Conservation (phyloP, 225 moss, liverwort and hornwort genomes). For the Thuidium tamariscinum region DNA sequence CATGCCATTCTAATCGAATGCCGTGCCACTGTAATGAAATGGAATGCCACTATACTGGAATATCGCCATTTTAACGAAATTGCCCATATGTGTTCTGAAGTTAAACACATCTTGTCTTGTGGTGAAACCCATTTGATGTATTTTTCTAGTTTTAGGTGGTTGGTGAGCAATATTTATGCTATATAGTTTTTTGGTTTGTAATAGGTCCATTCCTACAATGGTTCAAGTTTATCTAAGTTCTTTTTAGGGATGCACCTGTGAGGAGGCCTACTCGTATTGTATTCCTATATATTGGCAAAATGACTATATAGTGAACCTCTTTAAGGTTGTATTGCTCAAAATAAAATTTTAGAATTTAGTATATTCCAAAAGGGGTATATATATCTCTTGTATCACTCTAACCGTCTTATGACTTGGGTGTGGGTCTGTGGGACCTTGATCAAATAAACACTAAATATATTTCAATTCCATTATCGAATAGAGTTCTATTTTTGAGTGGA, state of each 20-base stretch:
- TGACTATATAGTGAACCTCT: neutral
- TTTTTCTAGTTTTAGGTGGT: neutral
- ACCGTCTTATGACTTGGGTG: neutral
- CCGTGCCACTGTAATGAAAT: too few relatives aligned
- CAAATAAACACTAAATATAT: neutral
- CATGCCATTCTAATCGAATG: too few relatives aligned
- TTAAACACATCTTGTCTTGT: neutral
- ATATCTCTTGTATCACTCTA: neutral
- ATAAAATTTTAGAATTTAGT: too few relatives aligned
- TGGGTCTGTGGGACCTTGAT: neutral
- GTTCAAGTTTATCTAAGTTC: neutral
- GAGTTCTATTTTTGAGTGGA: too few relatives aligned
- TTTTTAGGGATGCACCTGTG: fast-evolving
- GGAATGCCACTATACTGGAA: too few relatives aligned
- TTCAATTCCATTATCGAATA: neutral
- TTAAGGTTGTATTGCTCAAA: neutral
- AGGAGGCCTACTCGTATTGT: neutral
- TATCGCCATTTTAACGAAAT: too few relatives aligned
- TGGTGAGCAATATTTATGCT: neutral
- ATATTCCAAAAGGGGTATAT: neutral
- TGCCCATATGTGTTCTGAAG: neutral
- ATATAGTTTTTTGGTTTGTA: neutral
- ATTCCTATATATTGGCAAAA: neutral
- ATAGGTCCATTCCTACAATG: neutral
- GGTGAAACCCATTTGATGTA: neutral